Evolutionary conservation across 495 filamentous ascomycete species (phyloP), one percentile per base, ranked within the genome.

Genomic region (Lichenothelia convexa): DNA sequence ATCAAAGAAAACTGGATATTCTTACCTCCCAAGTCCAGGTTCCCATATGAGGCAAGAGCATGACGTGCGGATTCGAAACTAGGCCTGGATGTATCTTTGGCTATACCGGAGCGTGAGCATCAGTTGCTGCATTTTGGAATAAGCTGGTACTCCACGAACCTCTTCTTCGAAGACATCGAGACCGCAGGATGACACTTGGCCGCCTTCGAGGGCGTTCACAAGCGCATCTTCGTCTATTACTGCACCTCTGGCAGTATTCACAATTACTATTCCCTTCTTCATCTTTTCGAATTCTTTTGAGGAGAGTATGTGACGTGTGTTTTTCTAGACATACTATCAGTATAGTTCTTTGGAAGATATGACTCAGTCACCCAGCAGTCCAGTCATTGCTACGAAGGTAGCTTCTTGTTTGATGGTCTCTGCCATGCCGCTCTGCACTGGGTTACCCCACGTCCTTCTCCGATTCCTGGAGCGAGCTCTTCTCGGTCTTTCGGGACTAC

Each of bases 151-250:
- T n/a, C 50, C n/a, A n/a, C n/a, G n/a, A n/a, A n/a, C n/a, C n/a
- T 81, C 76, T 18, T 75, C 59, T 44, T 80, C 76, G 42, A 70
- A 81, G 7, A 81, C 76, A 47, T 81, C 76, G 13, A 81, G 53
- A 9, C 76, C 76, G 19, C 60, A 69, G 3, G 64, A 63, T 21
- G 56, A 59, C 13, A 81, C 69, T 39, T 75, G 70, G 11, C 73
- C 74, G 22, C 47, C 59, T 20, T 73, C 67, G 13, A 80, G 50
- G 2, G 75, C 72, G 21, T 67, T 53, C 7, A 78, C 75, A 16
- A 80, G 59, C 1, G 75, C 75, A n/a, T 54, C 67, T 45, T 81
- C 77, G 48, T 82, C 76, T 34, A 81, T 76, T 23, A 80, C 65
- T 16, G 69, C 72, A 11, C 75, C 74, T 16, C 73, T 68, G 12